phyloP scores from a whole-genome alignment of 805 yeast genomes.

The Metschnikowia peoriensis region DNA sequence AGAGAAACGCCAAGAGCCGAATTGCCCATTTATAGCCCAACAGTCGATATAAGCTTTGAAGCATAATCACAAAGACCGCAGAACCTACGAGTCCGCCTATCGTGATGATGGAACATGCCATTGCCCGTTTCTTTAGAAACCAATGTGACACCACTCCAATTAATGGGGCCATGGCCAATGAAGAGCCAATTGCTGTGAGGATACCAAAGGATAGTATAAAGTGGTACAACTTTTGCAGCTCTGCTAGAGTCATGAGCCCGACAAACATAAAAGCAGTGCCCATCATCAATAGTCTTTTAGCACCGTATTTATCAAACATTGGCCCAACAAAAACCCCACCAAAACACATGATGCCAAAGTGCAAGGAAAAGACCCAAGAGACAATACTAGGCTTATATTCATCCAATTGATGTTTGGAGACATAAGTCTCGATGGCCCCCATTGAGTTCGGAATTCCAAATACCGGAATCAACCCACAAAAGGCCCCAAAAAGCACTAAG shows the following conservation, averaged over 20 bases:
- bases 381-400: slow-evolving; percentile 14
- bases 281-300: slow-evolving; percentile 32
- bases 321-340: slow-evolving; percentile 42
- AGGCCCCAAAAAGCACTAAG: slow-evolving; percentile 23
- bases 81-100: slow-evolving; percentile 55
- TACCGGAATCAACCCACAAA: slow-evolving; percentile 21
- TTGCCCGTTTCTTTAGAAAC: slow-evolving; percentile 42
- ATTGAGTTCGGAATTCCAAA: slow-evolving; percentile 23
- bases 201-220: slow-evolving; percentile 53
- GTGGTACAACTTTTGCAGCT: slow-evolving; percentile 45
- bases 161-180: slow-evolving; percentile 43
- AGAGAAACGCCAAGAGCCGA: slow-evolving; percentile 48
- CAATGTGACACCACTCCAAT: slow-evolving; percentile 46
- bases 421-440: slow-evolving; percentile 23
- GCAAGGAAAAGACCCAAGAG: slow-evolving; percentile 23
- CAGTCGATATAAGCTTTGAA: slow-evolving; percentile 45
- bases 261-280: slow-evolving; percentile 37
- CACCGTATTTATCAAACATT: slow-evolving; percentile 47
- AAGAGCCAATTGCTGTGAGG: slow-evolving; percentile 38
- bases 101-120: slow-evolving; percentile 47
- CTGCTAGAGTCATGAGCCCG: slow-evolving; percentile 46
- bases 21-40: slow-evolving; percentile 57
- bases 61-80: slow-evolving; percentile 51
- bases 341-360: slow-evolving; percentile 19
- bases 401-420: slow-evolving; percentile 17